Evolutionary conservation across 2,329 filamentous ascomycete species (phyloP), one percentile per base, ranked within the genome.

Genomic region (Penicillium sp.): DNA sequence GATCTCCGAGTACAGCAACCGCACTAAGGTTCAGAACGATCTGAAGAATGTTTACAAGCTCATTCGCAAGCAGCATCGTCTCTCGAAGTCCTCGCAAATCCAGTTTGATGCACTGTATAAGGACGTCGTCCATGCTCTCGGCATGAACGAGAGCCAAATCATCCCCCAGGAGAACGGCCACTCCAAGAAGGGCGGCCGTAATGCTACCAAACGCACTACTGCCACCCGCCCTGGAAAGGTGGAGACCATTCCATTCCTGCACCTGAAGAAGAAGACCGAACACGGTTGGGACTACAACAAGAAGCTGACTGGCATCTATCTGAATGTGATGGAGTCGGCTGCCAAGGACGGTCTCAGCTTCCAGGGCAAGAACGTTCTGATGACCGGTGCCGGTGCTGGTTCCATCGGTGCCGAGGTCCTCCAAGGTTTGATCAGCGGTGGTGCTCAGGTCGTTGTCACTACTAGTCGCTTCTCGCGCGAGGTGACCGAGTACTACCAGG

Each of bases 231-330:
- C 80, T 55, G 91, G 91, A 74, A 97, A 96, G 80, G 87, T 95
- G 54, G 93, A 97, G 79, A 96, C 94, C 18, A 95, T 99, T 65
- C 94, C 94, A 34, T 99, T 99, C 86, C 79, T 99, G 50, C 94
- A 99, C 73, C 81, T 99, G 55, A 97, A 97, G 84, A 96, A 96
- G 85, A 89, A 91, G 75, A 95, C 96, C 77, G 85, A 92, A 59
- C 89, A 96, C 68, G 93, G 93, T 58, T 99, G 94, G 94, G 92
- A 97, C 70, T 99, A 97, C 81, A 97, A 91, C 85, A 99, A 97
- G 84, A 97, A 95, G 80, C 84, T 99, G 55, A 97, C 94, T 25
- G 89, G 90, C 54, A 77, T 92, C 65, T 99, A 99, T 73, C 85
- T 99, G 34, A 91, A 97, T 72, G 91, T 91, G 59, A 78, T 99